phyloP scores from a whole-genome alignment of 2,329 filamentous ascomycete genomes.

The Cucurbitaria berberidis region DNA sequence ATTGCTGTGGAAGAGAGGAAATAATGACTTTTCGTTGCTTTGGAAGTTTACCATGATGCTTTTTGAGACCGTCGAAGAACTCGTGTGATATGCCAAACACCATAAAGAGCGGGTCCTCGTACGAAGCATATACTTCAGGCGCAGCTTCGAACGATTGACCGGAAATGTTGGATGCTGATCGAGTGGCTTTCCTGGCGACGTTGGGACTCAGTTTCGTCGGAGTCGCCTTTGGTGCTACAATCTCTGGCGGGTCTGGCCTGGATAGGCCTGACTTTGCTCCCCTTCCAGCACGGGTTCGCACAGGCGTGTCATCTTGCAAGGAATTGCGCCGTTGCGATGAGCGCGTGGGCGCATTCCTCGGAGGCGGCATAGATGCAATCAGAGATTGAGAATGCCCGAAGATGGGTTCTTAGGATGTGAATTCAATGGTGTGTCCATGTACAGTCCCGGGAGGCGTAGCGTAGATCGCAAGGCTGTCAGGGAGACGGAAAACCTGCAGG shows the following conservation, averaged over 20 bases:
- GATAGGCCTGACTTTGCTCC: conserved; percentile 37
- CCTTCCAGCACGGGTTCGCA: conserved; percentile 43
- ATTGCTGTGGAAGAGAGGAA: conserved; percentile 15
- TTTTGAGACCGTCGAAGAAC: conserved; percentile 41
- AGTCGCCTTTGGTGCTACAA: conserved; percentile 32
- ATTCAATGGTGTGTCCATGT: conserved; percentile 31
- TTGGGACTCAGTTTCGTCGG: conserved; percentile 34
- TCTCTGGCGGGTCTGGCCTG: conserved; percentile 37
- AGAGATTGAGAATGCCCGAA: conserved; percentile 12
- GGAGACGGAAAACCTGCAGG: conserved; percentile 34
- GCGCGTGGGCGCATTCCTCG: conserved; percentile 35
- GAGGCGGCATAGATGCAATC: conserved; percentile 30
- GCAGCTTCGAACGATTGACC: conserved; percentile 39
- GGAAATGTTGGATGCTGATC: conserved; percentile 46
- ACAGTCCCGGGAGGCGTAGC: conserved; percentile 43
- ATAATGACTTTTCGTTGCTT: conserved; percentile 28
- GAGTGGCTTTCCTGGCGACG: conserved; percentile 42
- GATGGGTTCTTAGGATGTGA: conserved; percentile 17
- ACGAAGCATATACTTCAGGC: conserved; percentile 40
- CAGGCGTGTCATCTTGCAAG: conserved; percentile 40
- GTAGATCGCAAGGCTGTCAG: conserved; percentile 42
- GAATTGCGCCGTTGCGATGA: conserved; percentile 39
- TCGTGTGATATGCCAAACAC: conserved; percentile 43
- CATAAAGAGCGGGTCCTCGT: conserved; percentile 40
- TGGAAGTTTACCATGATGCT: conserved; percentile 34